Evolutionary conservation across 2,329 filamentous ascomycete genomes (phyloP), one percentile per base, ranked within the genome.

Genomic region (Scytalidium sp.): DNA sequence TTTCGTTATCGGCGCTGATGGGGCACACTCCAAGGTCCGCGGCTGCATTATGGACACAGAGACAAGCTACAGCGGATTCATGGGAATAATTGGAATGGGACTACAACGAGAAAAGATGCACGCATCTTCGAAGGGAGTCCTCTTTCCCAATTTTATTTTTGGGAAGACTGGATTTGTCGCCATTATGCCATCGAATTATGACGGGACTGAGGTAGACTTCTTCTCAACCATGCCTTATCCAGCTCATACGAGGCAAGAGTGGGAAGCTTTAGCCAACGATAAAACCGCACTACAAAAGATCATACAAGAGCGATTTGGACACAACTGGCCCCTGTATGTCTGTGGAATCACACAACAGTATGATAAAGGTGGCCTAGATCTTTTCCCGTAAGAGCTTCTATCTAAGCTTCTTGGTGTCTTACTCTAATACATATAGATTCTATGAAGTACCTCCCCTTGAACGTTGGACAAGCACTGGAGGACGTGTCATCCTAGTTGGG

Each of bases 321-420:
- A n/a, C n/a, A n/a, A n/a, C n/a, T n/a, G n/a, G n/a, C n/a, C n/a
- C n/a, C n/a, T n/a, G n/a, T n/a, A n/a, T n/a, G n/a, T n/a, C n/a
- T n/a, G n/a, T n/a, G n/a, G n/a, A n/a, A n/a, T n/a, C n/a, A n/a
- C n/a, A n/a, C n/a, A n/a, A n/a, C n/a, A n/a, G n/a, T n/a, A n/a
- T n/a, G n/a, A n/a, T n/a, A n/a, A n/a, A n/a, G n/a, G n/a, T n/a
- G n/a, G n/a, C n/a, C n/a, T n/a, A n/a, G n/a, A n/a, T n/a, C n/a
- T n/a, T n/a, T n/a, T n/a, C n/a, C n/a, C n/a, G n/a, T n/a, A n/a
- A n/a, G n/a, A n/a, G n/a, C n/a, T n/a, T n/a, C n/a, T n/a, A n/a
- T n/a, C n/a, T n/a, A n/a, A n/a, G n/a, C n/a, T n/a, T n/a, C n/a
- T 73, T 47, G 67, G 65, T 36, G 57, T 70, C 1, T 75, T 71